Evolutionary conservation across 345 rosid genomes (phyloP).

Genomic region (Acer saccharum): DNA sequence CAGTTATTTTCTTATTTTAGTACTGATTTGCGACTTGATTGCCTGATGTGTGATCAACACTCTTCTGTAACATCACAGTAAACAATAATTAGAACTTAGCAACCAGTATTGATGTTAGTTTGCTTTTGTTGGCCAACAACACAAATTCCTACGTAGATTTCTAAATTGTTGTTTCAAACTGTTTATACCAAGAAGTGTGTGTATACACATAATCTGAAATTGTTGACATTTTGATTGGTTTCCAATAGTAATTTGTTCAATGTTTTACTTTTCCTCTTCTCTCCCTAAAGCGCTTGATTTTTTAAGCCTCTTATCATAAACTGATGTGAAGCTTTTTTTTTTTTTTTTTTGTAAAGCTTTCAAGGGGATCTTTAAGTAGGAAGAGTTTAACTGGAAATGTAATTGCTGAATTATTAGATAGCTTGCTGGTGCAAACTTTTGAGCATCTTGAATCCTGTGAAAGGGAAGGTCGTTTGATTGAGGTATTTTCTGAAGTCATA

Average conservation of each 20-base stretch:
- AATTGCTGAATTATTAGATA: slow-evolving; percentile 67
- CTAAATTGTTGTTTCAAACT: neutral
- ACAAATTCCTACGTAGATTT: neutral
- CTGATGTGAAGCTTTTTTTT: neutral
- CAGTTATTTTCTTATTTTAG: no score
- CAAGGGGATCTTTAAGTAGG: slow-evolving; percentile 40
- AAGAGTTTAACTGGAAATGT: slow-evolving; percentile 43
- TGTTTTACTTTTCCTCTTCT: neutral
- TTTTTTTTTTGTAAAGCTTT: slow-evolving; percentile 46
- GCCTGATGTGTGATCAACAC: no score
- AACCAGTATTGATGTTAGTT: neutral
- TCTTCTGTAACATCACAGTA: no score
- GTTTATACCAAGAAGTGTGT: neutral
- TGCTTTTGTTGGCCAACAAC: neutral
- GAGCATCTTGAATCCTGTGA: slow-evolving; percentile 85
- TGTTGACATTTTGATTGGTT: neutral
- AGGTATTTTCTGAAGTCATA: slow-evolving; percentile 47
- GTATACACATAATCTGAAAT: neutral
- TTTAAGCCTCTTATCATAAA: neutral
- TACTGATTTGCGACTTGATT: no score
- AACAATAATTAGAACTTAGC: neutral
- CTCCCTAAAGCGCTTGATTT: neutral
- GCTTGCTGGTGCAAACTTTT: slow-evolving; percentile 67
- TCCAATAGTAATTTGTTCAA: neutral
- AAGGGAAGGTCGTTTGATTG: slow-evolving; percentile 50